Base-by-base conservation (phyloP, 495 filamentous ascomycete species). In the Penicillium flavigenum region DNA sequence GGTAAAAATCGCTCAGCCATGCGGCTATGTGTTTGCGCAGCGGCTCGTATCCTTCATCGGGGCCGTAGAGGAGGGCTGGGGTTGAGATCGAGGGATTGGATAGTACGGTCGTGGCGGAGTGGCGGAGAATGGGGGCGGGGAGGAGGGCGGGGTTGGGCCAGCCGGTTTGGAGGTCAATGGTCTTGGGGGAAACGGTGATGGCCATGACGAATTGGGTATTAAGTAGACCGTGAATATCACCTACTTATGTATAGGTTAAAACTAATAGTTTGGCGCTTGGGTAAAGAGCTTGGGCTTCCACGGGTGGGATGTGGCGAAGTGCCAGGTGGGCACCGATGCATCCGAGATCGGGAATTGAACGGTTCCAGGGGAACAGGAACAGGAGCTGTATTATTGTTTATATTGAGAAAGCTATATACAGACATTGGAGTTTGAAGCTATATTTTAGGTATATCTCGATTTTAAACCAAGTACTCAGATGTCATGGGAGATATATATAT, bases 81-180 rank as follows among this genome's bases (percentile, higher is more conserved):
- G 76, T 69, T 51, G 77, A 76, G 54, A 86, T 71, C n/a, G 70
- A 58, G 16, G 84, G 79, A 55, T 85, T 75, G 12, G 81, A 78
- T 46, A 96, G 79, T 16, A 82, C 81, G 14, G 62, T 62, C 20
- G 73, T 63, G 58, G 86, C 72, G 32, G 88, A 87, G 10, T 68
- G 59, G 34, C 76, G 67, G 39, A 96, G 75, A 11, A 81, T 72
- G 3, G 70, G 58, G 0, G 77, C 76, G 22, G 92, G 88, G n/a
- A 96, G 79, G 17, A 96, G 82, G 31, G 75, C 67, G 8, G 88
- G 80, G 54, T 84, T 79, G 4, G 90, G 90, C 85, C 86, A 90
- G 54, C 90, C 89, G 36, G 79, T 77, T 56, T 86, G 75, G 22
- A 91, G 80, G 65, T 91, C 87, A 58, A 92, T 88, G 10, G 59